phyloP scores from a whole-genome alignment of 768 basidiomycete genomes.

The Pleurotus tuber-regium region DNA sequence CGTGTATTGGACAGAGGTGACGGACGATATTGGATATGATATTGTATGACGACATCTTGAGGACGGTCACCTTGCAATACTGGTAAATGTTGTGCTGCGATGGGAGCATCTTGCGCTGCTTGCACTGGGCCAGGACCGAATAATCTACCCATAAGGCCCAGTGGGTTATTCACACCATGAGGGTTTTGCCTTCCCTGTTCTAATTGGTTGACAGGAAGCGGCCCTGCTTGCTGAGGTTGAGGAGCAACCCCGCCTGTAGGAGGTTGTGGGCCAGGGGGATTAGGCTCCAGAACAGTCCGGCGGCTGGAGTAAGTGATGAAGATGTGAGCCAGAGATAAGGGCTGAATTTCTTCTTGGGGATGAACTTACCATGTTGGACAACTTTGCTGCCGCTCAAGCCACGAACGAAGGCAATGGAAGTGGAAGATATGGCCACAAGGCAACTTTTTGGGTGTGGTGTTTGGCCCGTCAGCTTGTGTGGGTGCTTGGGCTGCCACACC shows the following conservation, averaged over 20 bases:
- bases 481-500: conserved; percentile 20
- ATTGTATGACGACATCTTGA: conserved; percentile 57
- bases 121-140: conserved; percentile 42
- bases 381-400: conserved; percentile 98
- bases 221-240: conserved; percentile 21
- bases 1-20: conserved; percentile 27
- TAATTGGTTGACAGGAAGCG: conserved; percentile 27
- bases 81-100: conserved; percentile 19
- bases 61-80: conserved; percentile 17
- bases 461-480: conserved; percentile 64
- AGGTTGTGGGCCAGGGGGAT: conserved; percentile 31
- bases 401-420: conserved; percentile 94
- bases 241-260: conserved; percentile 26
- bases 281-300: conserved; percentile 67
- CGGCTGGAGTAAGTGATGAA: conserved; percentile 44
- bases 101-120: conserved; percentile 13
- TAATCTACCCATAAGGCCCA: conserved; percentile 55
- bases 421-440: conserved; percentile 98
- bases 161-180: conserved; percentile 41
- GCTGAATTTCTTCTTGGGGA: conserved; percentile 3
- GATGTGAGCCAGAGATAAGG: conserved; percentile 13
- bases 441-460: conserved; percentile 94
- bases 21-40: conserved; percentile 59
- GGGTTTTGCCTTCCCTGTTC: conserved; percentile 31
- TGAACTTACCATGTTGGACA: conserved; percentile 91